A percentile compares a stretch with the other conserved stretches of the same genome.
These are phyloP conservation scores for Pascua guehoae DNA, from an alignment of 1,284 basidiomycete species.

Conservation along the genomic window DNA sequence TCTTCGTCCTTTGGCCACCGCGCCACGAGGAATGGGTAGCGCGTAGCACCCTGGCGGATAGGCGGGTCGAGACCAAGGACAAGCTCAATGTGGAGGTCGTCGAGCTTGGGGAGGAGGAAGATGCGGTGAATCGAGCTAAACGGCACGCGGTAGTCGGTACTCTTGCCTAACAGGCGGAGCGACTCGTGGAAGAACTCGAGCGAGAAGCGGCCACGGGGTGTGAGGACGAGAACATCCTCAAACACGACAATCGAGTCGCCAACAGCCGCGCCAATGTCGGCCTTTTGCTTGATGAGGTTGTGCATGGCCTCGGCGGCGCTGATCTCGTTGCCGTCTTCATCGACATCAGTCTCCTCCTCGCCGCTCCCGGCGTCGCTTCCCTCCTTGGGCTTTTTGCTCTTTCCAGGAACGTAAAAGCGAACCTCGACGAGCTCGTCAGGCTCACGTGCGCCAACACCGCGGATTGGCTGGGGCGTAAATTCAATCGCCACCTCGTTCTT, in stretches of 20 bases:
- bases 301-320: slow-evolving; percentile 96
- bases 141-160: slow-evolving; percentile 97
- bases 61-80: slow-evolving; percentile 87
- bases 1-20: slow-evolving; percentile 96
- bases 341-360: slow-evolving; percentile 52
- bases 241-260: slow-evolving; percentile 94
- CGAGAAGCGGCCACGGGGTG: slow-evolving; percentile 93
- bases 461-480: slow-evolving; percentile 61
- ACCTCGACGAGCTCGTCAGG: slow-evolving; percentile 91
- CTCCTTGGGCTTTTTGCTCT: slow-evolving; percentile 52
- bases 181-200: slow-evolving; percentile 97
- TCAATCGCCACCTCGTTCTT: slow-evolving; percentile 97
- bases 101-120: slow-evolving; percentile 88
- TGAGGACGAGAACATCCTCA: slow-evolving; percentile 93
- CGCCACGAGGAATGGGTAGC: slow-evolving; percentile 97
- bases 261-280: slow-evolving; percentile 86
- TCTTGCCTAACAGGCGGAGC: slow-evolving; percentile 90
- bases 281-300: slow-evolving; percentile 92
- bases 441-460: slow-evolving; percentile 49
- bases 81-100: slow-evolving; percentile 93
- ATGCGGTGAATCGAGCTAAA: slow-evolving; percentile 84
- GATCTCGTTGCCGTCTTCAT: slow-evolving; percentile 56
- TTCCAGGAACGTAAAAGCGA: slow-evolving; percentile 90
- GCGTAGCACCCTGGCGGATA: slow-evolving; percentile 95
- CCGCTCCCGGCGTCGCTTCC: slow-evolving; percentile 67